These are phyloP conservation scores for Globisporangium yorkense DNA, from an alignment of 352 stramenopile species.

Conservation along the genomic window DNA sequence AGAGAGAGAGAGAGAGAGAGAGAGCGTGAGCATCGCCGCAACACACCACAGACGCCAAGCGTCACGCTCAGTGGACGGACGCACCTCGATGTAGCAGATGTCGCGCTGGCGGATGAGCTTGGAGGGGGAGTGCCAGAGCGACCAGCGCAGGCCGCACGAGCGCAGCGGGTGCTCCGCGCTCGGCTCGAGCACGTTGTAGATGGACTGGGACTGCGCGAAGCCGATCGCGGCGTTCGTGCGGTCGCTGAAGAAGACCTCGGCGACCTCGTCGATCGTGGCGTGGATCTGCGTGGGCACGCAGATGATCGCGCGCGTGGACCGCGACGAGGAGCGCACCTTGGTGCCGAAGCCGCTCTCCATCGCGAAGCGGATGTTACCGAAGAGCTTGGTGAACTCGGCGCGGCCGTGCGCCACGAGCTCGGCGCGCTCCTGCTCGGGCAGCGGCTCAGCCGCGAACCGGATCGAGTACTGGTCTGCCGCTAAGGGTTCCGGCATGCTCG, in stretches of 20 bases:
- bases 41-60: too few species aligned
- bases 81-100: slow-evolving; percentile 49
- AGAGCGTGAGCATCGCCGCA: too few species aligned
- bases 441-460: slow-evolving; percentile 23
- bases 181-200: slow-evolving; percentile 45
- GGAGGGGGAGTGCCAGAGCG: slow-evolving; percentile 54
- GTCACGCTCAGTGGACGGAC: too few species aligned
- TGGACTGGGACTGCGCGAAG: slow-evolving; percentile 52
- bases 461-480: slow-evolving; percentile 18
- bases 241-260: slow-evolving; percentile 54
- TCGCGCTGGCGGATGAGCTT: slow-evolving; percentile 56
- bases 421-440: slow-evolving; percentile 30
- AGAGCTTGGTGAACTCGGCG: slow-evolving; percentile 26
- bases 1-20: background rate
- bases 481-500: background rate
- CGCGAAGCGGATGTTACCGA: slow-evolving; percentile 36
- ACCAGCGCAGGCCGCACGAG: slow-evolving; percentile 55
- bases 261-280: slow-evolving; percentile 45
- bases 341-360: slow-evolving; percentile 34
- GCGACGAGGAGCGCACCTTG: slow-evolving; percentile 40
- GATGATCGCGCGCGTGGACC: slow-evolving; percentile 48
- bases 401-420: slow-evolving; percentile 30
- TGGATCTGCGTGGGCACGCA: slow-evolving; percentile 37
- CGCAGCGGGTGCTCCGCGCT: slow-evolving; percentile 39
- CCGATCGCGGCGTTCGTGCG: slow-evolving; percentile 54